Percentiles rank a stretch among this genome's conserved stretches.
Evolutionary conservation across 768 basidiomycete species (phyloP).

Genomic region (Leucocoprinus birnbaumii): DNA sequence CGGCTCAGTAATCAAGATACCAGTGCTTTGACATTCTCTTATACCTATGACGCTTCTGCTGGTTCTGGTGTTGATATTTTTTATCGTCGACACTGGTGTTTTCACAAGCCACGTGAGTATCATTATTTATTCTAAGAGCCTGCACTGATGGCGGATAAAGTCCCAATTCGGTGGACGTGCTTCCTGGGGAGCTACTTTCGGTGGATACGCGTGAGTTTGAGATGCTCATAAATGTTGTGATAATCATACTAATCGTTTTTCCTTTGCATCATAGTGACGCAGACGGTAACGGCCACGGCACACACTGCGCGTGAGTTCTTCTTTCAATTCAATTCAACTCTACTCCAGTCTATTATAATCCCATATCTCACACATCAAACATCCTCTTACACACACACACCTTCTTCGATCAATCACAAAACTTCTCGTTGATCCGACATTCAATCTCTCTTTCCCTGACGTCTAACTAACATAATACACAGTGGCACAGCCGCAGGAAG

Average conservation of each 20-base stretch:
- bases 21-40: constrained; percentile 18
- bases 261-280: constrained; percentile 10
- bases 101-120: constrained; percentile 19
- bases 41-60: constrained; percentile 19
- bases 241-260: neutral
- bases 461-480: neutral
- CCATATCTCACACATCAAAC: no score
- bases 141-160: constrained; percentile 16
- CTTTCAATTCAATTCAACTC: neutral
- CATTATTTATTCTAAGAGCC: neutral
- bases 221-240: neutral
- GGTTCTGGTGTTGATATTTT: constrained; percentile 34
- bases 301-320: constrained; percentile 26
- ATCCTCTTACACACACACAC: no score
- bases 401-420: neutral
- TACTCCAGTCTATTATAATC: no score
- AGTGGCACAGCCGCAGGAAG: constrained; percentile 23
- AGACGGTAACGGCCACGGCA: constrained; percentile 39
- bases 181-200: constrained; percentile 33
- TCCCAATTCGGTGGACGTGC: constrained; percentile 38
- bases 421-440: neutral
- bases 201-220: constrained; percentile 17
- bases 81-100: constrained; percentile 30
- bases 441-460: no score
- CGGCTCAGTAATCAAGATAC: constrained; percentile 15